Evolutionary conservation across 2,329 filamentous ascomycete genomes (phyloP).

Genomic region (Magnaporthiopsis incrustans): DNA sequence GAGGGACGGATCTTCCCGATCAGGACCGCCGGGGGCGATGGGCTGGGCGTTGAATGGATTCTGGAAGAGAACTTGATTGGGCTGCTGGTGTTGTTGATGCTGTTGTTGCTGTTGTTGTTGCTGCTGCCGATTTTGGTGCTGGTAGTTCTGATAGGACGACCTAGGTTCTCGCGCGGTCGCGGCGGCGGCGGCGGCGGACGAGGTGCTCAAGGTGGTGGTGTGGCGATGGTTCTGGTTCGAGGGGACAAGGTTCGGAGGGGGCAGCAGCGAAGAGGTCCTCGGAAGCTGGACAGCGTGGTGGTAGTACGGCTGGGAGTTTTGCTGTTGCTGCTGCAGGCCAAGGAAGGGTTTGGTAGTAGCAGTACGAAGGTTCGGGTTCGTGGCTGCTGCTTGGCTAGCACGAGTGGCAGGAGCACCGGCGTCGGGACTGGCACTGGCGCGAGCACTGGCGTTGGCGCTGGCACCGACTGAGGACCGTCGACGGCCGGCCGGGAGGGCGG

Average conservation of each 20-base stretch:
- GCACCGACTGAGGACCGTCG: slow-evolving; percentile 3
- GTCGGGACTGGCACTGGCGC: slow-evolving; percentile 5
- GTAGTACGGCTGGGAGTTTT: neutral
- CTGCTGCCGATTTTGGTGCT: slow-evolving; percentile 7
- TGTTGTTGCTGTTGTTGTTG: slow-evolving; percentile 1
- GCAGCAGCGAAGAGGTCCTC: slow-evolving; percentile 8
- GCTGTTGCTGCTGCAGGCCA: neutral
- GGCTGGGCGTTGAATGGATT: slow-evolving; percentile 20
- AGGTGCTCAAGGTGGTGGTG: neutral
- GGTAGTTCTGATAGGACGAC: slow-evolving; percentile 4
- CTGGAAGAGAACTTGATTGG: slow-evolving; percentile 10
- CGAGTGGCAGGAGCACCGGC: neutral
- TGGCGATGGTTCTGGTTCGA: slow-evolving; percentile 6
- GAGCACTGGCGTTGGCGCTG: slow-evolving; percentile 7
- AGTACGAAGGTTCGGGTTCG: slow-evolving; percentile 5
- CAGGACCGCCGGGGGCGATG: slow-evolving; percentile 11
- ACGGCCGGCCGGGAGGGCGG: neutral
- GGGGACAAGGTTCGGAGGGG: slow-evolving; percentile 3
- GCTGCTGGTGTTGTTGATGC: neutral
- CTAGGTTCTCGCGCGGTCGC: neutral
- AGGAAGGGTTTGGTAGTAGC: slow-evolving; percentile 1
- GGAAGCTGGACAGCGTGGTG: slow-evolving; percentile 2
- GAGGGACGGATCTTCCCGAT: slow-evolving; percentile 12
- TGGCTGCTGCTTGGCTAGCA: neutral
- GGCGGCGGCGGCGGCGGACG: no score